These are phyloP conservation scores for Penicillium egyptiacum DNA, from an alignment of 495 filamentous ascomycete genomes.

Conservation along the genomic window DNA sequence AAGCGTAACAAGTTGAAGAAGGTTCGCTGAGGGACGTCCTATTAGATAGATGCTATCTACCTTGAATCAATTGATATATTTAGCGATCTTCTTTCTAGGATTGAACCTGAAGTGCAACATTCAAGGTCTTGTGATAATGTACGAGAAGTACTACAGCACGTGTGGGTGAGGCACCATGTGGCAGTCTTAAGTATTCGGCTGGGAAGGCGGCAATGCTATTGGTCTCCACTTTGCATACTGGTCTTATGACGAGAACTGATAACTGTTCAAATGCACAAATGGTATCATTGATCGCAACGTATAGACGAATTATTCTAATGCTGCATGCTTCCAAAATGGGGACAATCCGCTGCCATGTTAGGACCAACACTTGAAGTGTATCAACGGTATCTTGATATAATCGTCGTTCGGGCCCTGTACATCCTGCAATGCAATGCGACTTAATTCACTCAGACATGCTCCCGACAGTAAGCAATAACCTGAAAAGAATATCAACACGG, in stretches of 20 bases:
- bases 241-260: neutral
- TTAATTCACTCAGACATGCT: neutral
- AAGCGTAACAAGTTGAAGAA: conserved; percentile 50
- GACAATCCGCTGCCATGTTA: conserved; percentile 6
- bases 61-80: conserved; percentile 4
- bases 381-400: neutral
- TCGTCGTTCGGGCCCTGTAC: neutral
- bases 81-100: conserved; percentile 2
- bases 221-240: neutral
- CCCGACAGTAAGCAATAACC: neutral
- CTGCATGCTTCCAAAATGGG: conserved; percentile 18
- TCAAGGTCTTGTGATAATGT: neutral
- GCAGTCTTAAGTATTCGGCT: neutral
- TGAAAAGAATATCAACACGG: neutral
- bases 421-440: conserved; percentile 2
- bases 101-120: neutral
- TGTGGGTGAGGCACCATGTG: neutral
- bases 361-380: neutral
- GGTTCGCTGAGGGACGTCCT: conserved; percentile 31
- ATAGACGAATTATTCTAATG: conserved; percentile 19
- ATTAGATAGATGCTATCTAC: neutral
- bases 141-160: neutral
- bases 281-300: conserved; percentile 30
- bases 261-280: conserved; percentile 14
- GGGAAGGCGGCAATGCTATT: neutral